Evolutionary conservation across 495 filamentous ascomycete species (phyloP), one percentile per base, ranked within the genome.

Genomic region (Aspergillus sclerotioniger): DNA sequence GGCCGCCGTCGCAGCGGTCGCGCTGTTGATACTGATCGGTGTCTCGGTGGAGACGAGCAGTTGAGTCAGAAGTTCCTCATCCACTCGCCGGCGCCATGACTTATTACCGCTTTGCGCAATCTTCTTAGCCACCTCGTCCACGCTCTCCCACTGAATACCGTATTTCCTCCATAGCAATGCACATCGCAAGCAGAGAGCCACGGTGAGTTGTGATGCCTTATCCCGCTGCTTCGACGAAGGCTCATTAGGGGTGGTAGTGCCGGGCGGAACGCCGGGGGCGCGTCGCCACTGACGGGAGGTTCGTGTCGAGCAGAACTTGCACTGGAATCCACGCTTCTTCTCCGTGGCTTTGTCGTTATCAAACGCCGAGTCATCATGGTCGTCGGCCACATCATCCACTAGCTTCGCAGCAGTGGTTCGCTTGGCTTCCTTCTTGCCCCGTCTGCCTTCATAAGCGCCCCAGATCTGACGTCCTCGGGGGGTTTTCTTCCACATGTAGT

Each of bases 401-500:
- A 97, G 74, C 66, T 91, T 91, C 8, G 86, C 82, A 45, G 86
- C 80, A 31, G 81, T 82, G 53, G 72, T 69, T 21, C 80, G 74
- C 59, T 81, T 85, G 16, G 84, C 87, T 65, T 94, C 89, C 68
- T 95, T 96, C 70, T 93, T 94, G 28, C 88, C 88, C 62, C 91
- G 93, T 21, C 94, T 80, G 6, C 88, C 90, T 56, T 90, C 87
- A 57, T 89, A 96, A 51, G 83, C 87, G 33, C 89, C 90, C 95
- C 95, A 98, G 25, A 99, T 82, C 64, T 92, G 84, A 63, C 83
- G 85, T 28, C 95, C 94, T 47, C 85, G 81, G 1, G 88, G 83
- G 0, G 92, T 91, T 71, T 97, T 97, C 78, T 99, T 99, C 95
- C 95, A 99, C 63, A 89, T 89, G 71, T 98, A 98, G 69, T 98